Evolutionary conservation across 768 basidiomycete genomes (phyloP).

Genomic region (Serendipita sp.): DNA sequence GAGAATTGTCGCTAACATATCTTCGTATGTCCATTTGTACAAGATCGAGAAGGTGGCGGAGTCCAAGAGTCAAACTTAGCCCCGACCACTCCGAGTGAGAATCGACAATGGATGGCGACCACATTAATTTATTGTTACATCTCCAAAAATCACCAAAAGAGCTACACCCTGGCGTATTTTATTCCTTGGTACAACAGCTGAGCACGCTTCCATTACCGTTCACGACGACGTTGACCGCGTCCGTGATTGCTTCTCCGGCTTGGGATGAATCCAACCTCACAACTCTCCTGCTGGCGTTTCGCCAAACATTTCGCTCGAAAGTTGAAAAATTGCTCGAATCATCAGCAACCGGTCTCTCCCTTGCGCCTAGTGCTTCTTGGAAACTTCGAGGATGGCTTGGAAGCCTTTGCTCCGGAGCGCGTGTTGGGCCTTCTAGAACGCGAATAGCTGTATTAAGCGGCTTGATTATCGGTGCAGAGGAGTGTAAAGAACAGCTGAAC

Average conservation of each 20-base stretch:
- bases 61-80: background rate
- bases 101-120: background rate
- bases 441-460: conserved; percentile 50
- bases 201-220: background rate
- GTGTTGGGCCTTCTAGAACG: conserved; percentile 49
- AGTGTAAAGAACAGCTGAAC: conserved; percentile 25
- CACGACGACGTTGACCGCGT: background rate
- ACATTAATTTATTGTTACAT: background rate
- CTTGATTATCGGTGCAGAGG: conserved; percentile 47
- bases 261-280: conserved; percentile 25
- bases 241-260: conserved; percentile 1
- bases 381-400: conserved; percentile 35
- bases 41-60: background rate
- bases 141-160: background rate
- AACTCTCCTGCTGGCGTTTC: conserved; percentile 37
- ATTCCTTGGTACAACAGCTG: background rate
- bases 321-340: conserved; percentile 27
- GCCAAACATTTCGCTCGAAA: conserved; percentile 44
- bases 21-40: conserved; percentile 6
- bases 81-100: background rate
- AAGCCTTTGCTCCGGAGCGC: conserved; percentile 39
- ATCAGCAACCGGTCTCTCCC: conserved; percentile 17
- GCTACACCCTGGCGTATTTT: background rate
- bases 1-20: conserved; percentile 12
- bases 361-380: conserved; percentile 18